Evolutionary conservation across 2,329 filamentous ascomycete species (phyloP).

Genomic region (Fusarium dlaminii): DNA sequence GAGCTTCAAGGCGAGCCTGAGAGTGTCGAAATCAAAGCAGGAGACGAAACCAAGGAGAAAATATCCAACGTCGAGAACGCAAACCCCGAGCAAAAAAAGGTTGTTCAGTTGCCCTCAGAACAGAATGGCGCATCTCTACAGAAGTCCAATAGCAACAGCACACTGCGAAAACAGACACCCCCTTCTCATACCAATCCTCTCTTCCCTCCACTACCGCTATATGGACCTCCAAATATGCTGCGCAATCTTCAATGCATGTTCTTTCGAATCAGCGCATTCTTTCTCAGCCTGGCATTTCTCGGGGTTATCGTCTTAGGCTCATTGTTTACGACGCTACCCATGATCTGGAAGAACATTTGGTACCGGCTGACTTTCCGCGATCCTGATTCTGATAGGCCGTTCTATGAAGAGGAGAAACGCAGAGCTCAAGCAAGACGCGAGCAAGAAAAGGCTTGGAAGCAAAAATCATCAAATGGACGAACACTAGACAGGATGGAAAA

Average conservation of each 20-base stretch:
- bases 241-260: conserved; percentile 71
- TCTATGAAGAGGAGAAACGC: conserved; percentile 76
- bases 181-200: conserved; percentile 79
- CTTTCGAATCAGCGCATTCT: conserved; percentile 74
- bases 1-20: conserved; percentile 50
- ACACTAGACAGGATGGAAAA: conserved; percentile 55
- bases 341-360: conserved; percentile 59
- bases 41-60: conserved; percentile 40
- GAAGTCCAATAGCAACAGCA: conserved; percentile 57
- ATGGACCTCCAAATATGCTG: conserved; percentile 76
- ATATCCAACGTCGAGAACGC: conserved; percentile 46
- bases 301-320: conserved; percentile 79
- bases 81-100: conserved; percentile 36
- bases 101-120: conserved; percentile 40
- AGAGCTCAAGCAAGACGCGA: conserved; percentile 66
- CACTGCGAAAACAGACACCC: conserved; percentile 61
- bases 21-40: conserved; percentile 40
- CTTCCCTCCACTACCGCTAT: conserved; percentile 85
- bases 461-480: conserved; percentile 48
- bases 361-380: conserved; percentile 66
- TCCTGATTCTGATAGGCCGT: conserved; percentile 69
- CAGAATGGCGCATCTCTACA: conserved; percentile 50
- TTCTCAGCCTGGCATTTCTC: conserved; percentile 82
- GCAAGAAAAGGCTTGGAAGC: conserved; percentile 71
- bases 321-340: conserved; percentile 72